Evolutionary conservation across 2,329 filamentous ascomycete genomes (phyloP), one percentile per base, ranked within the genome.

Genomic region (Coleophoma crateriformis): DNA sequence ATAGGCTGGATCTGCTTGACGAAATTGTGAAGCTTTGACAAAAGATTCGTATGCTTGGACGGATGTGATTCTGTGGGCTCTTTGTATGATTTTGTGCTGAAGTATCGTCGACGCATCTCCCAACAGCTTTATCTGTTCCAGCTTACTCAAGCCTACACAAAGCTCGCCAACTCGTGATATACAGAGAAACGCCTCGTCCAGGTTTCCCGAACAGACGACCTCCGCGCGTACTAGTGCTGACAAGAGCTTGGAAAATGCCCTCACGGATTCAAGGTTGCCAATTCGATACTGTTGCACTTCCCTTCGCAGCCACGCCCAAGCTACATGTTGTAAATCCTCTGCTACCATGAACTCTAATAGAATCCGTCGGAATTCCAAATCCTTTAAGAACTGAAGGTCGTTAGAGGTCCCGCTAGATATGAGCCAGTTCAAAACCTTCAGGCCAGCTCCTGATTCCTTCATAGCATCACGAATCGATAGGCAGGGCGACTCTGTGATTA

Each of bases 361-460:
- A 15, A 62, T 34, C 7, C 51, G 20, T 6, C 37, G 47, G 32
- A 64, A 61, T 12, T 11, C 27, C 17, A 47, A 22, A 22, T 62
- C 47, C 11, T 51, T 45, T 20, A 64, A 50, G 45, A 65, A 65
- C 1, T 54, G 41, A 7, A 48, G 49, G 17, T 59, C 49, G 17
- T 58, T 59, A 15, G 52, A 50, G 15, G 48, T 50, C 5, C 59
- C 61, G 34, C 57, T 64, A 32, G 63, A 60, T 42, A 49, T 47
- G 7, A 66, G 48, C 64, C 63, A 66, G 33, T 54, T 61, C 35
- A 66, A 45, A 8, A 65, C 61, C 40, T 58, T 61, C 20, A 58
- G 34, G 2, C 62, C 62, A 27, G 62, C 62, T n/a, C 61, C 60
- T 1, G 60, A 64, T 7, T 56, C 55, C 49, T 48, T 54, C 56